A percentile compares a stretch with the other conserved stretches of the same genome.
These are phyloP conservation scores for Inosperma sp. DNA, from an alignment of 768 basidiomycete genomes.

Conservation along the genomic window DNA sequence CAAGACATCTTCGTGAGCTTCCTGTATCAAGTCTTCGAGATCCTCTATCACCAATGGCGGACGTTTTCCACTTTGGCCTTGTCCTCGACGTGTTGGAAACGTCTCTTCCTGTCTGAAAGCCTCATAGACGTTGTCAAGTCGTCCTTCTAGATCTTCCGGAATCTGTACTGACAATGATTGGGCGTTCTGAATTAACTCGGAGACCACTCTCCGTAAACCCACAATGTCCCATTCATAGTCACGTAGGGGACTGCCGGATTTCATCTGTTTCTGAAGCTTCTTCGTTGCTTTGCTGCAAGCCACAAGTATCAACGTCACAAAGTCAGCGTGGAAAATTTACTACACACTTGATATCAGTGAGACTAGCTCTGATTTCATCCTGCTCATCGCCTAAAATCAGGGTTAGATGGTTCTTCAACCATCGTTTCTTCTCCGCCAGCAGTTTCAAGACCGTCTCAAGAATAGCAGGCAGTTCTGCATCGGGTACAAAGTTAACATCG, in stretches of 20 bases:
- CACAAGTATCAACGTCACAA: too few relatives aligned
- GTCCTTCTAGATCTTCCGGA: too few relatives aligned
- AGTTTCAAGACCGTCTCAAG: neutral
- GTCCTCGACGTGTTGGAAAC: too few relatives aligned
- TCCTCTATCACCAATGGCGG: neutral
- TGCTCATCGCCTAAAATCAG: neutral
- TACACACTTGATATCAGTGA: constrained; percentile 1
- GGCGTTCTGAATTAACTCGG: too few relatives aligned
- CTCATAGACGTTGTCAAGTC: too few relatives aligned
- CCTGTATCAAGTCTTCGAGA: neutral
- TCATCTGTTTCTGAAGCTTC: neutral
- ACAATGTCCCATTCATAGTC: too few relatives aligned
- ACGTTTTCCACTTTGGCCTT: neutral
- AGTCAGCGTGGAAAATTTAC: too few relatives aligned
- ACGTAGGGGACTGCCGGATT: neutral
- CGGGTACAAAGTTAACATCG: neutral
- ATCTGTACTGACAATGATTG: too few relatives aligned
- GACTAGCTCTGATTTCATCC: neutral
- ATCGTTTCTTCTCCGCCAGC: neutral
- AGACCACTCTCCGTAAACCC: too few relatives aligned
- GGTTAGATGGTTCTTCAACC: neutral
- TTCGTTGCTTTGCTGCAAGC: neutral
- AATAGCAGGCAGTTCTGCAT: neutral
- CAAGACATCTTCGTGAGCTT: too few relatives aligned
- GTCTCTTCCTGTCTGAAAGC: too few relatives aligned